Evolutionary conservation across 192 early-diverging fungal species (phyloP), one percentile per base, ranked within the genome.

Genomic region (Pilaira anomala): DNA sequence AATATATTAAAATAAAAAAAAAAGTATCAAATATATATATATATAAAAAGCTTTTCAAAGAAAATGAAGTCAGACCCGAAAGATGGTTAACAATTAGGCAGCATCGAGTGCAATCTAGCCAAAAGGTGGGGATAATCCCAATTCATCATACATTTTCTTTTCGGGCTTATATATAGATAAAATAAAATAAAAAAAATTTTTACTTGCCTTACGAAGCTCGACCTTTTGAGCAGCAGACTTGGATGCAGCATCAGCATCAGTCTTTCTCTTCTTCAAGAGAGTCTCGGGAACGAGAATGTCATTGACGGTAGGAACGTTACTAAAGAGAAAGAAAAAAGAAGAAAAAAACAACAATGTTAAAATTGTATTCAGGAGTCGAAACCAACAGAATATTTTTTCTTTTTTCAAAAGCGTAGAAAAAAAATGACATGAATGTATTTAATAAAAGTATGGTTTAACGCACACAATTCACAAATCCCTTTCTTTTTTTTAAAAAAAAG

Each of bases 261-360:
- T 68, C 80, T 88, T 87, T 72, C 86, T 85, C 85, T 91, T 90
- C 88, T 91, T 91, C 78, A 93, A 83, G 76, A 90, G 78, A 66
- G 90, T 91, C 79, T 93, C 91, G 79, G 91, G 91, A 66, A 88
- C 86, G 74, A 88, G 84, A 62, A 89, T 81, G 73, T 90, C 83
- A 68, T 79, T 80, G 80, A 78, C 80, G 67, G 79, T 79, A 68
- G 83, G 75, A 48, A 80, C 78, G 59, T 78, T 79, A 52, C 81
- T 83, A 74, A 39, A 39, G 11, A 36, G 11, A 36, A 18, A 24
- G 33, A 14, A 14, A 41, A 41, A 50, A 51, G 18, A 62, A 33
- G 29, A 46, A 46, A 21, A 30, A 29, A 45, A 61, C 22, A 61
- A 21, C n/a, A n/a, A 9, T 36, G 6, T 5, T 36, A 9, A 36